A percentile compares a stretch with the other conserved stretches of the same genome.
phyloP scores from a whole-genome alignment of 805 yeast species.

The Torulaspora indica region DNA sequence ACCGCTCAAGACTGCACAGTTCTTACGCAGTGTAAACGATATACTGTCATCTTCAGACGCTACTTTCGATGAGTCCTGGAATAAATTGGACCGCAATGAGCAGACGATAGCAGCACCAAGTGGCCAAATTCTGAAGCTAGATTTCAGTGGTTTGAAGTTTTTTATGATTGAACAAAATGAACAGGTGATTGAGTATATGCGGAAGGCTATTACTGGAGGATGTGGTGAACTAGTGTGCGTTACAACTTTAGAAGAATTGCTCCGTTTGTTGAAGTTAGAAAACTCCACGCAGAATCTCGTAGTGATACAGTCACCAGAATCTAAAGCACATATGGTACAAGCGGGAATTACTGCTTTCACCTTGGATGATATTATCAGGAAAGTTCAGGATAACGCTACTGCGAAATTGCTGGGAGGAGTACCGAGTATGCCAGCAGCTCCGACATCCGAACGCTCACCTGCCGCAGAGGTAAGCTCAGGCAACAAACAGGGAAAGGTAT shows the following conservation, averaged over 20 bases:
- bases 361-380: conserved; percentile 29
- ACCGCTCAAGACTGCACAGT: conserved; percentile 10
- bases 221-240: conserved; percentile 6
- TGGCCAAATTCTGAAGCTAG: neutral
- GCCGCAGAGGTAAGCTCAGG: neutral
- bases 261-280: neutral
- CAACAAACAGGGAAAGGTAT: neutral
- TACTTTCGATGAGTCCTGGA: conserved; percentile 17
- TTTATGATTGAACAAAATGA: conserved; percentile 1
- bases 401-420: conserved; percentile 9
- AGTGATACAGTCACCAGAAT: conserved; percentile 4
- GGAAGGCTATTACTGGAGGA: conserved; percentile 6
- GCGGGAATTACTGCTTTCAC: conserved; percentile 23
- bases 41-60: conserved; percentile 5
- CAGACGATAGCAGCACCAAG: neutral
- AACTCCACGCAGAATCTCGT: neutral
- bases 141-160: conserved; percentile 6
- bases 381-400: conserved; percentile 21
- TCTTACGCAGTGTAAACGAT: conserved; percentile 4
- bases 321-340: conserved; percentile 19
- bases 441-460: neutral
- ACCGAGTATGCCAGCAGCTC: neutral
- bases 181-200: neutral
- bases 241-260: neutral
- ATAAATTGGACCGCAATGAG: conserved; percentile 2